phyloP scores from a whole-genome alignment of 148 eudicot genomes.

The Amaranthus cruentus region DNA sequence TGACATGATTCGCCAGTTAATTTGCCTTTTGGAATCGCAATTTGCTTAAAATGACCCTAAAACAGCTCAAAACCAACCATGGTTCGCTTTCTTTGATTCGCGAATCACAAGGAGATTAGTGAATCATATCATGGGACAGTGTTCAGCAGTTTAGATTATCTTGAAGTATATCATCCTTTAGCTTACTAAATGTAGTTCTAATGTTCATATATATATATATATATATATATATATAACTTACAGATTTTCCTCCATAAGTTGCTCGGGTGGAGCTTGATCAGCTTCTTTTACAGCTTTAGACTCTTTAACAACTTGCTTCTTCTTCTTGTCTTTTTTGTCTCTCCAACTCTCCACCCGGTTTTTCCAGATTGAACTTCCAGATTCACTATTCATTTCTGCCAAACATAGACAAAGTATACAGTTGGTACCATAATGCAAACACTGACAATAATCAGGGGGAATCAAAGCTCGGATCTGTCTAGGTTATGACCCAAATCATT shows the following conservation, averaged over 20 bases:
- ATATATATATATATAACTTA: slow-evolving; percentile 9
- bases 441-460: background rate
- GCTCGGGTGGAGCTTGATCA: slow-evolving; percentile 55
- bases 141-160: too few species aligned
- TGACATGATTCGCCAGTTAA: too few species aligned
- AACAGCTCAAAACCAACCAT: too few species aligned
- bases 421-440: background rate
- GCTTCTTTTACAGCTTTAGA: slow-evolving; percentile 47
- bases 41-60: too few species aligned
- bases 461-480: too few species aligned
- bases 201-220: background rate
- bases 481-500: too few species aligned
- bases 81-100: too few species aligned
- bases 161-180: too few species aligned
- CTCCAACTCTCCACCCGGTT: slow-evolving; percentile 94
- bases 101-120: too few species aligned
- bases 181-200: background rate
- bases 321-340: slow-evolving; percentile 83
- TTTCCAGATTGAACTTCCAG: slow-evolving; percentile 94
- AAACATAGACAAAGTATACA: slow-evolving; percentile 11
- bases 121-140: too few species aligned
- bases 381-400: slow-evolving; percentile 59
- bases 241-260: slow-evolving; percentile 70
- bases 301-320: slow-evolving; percentile 27
- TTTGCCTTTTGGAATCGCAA: too few species aligned